Evolutionary conservation across 768 basidiomycete genomes (phyloP).

Genomic region (Tylopilus cervinicoccineus): DNA sequence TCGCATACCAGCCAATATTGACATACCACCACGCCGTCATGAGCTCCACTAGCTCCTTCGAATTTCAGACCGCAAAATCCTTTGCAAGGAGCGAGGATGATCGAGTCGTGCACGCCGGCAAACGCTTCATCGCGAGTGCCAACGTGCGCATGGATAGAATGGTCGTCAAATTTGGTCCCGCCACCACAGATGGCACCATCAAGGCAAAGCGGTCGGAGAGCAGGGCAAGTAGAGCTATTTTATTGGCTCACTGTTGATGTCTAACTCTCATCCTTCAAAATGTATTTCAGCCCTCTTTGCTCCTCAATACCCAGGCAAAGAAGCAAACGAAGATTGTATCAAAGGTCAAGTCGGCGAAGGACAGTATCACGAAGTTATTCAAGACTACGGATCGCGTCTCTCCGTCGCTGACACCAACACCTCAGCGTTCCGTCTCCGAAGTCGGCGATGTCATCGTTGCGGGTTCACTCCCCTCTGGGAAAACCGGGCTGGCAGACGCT

Average conservation of each 20-base stretch:
- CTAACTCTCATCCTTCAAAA: background rate
- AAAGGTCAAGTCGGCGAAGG: slow-evolving; percentile 6
- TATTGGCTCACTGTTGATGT: background rate
- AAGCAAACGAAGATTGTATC: slow-evolving; percentile 1
- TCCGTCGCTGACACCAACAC: background rate
- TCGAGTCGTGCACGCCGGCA: background rate
- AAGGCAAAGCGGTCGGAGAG: background rate
- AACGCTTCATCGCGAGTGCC: background rate
- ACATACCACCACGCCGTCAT: background rate
- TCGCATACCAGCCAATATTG: background rate
- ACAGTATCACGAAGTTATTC: background rate
- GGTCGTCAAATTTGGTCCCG: background rate
- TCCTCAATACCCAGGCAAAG: background rate
- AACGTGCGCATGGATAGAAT: background rate
- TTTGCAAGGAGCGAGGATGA: background rate
- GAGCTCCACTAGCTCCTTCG: background rate
- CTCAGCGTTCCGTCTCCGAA: background rate
- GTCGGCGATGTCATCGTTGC: background rate
- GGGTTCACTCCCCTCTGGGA: background rate
- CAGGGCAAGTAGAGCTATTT: background rate
- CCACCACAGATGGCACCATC: background rate
- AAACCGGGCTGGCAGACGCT: background rate
- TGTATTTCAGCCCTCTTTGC: background rate
- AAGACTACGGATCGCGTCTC: background rate
- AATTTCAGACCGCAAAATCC: background rate